These are phyloP conservation scores for Lonicera japonica DNA, from an alignment of 129 eudicot genomes.

Conservation along the genomic window DNA sequence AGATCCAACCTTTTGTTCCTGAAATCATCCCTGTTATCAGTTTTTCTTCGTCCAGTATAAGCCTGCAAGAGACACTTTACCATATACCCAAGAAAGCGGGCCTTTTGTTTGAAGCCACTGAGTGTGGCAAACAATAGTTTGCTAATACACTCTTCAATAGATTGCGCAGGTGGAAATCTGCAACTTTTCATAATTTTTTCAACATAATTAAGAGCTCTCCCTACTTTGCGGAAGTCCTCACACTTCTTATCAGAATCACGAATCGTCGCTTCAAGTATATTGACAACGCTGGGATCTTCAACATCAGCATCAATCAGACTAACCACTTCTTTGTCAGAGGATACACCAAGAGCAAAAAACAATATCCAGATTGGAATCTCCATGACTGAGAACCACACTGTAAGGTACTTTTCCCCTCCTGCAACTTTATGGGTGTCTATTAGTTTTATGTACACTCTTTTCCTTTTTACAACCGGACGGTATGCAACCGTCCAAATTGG, in stretches of 20 bases:
- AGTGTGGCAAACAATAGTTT: slow-evolving; percentile 60
- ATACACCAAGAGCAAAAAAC: slow-evolving; percentile 79
- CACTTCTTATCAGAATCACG: slow-evolving; percentile 67
- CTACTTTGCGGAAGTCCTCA: slow-evolving; percentile 54
- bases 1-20: slow-evolving; percentile 84
- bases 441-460: slow-evolving; percentile 60
- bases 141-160: slow-evolving; percentile 47
- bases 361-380: slow-evolving; percentile 82
- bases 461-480: slow-evolving; percentile 40
- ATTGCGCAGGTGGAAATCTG: slow-evolving; percentile 68
- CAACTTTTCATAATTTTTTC: slow-evolving; percentile 32
- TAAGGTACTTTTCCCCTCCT: slow-evolving; percentile 63
- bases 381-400: slow-evolving; percentile 39
- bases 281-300: slow-evolving; percentile 46
- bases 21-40: slow-evolving; percentile 81
- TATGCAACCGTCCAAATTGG: slow-evolving; percentile 60
- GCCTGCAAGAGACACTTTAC: slow-evolving; percentile 73
- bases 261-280: slow-evolving; percentile 64
- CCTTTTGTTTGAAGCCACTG: slow-evolving; percentile 47
- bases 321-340: slow-evolving; percentile 66
- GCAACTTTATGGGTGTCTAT: slow-evolving; percentile 24
- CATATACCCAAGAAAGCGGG: slow-evolving; percentile 78
- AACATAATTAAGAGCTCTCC: slow-evolving; percentile 37
- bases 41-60: slow-evolving; percentile 64
- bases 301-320: slow-evolving; percentile 48